These are phyloP conservation scores for Neopestalotiopsis clavispora DNA, from an alignment of 2,329 filamentous ascomycete species.

Conservation along the genomic window DNA sequence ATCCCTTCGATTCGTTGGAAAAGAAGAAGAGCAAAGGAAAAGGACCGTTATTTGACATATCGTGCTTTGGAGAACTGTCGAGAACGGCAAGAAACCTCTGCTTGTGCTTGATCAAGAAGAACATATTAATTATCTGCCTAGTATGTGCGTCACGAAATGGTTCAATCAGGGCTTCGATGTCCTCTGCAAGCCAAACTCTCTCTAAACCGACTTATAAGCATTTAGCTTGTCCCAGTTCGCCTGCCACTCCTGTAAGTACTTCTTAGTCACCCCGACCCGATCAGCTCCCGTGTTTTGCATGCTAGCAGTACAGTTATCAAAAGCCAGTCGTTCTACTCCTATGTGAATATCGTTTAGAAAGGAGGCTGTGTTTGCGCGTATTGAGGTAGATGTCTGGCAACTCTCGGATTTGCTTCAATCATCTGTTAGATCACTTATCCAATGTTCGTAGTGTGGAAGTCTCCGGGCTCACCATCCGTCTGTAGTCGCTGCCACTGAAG, in stretches of 20 bases:
- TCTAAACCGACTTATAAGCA: background rate
- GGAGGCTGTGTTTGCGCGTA: background rate
- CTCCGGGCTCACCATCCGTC: too few relatives aligned
- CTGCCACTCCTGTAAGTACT: background rate
- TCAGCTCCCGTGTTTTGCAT: background rate
- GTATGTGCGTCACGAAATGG: too few relatives aligned
- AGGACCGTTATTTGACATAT: too few relatives aligned
- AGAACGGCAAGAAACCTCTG: too few relatives aligned
- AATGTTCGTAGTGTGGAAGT: background rate
- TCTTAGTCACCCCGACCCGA: background rate
- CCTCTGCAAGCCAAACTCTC: too few relatives aligned
- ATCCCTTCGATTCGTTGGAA: too few relatives aligned
- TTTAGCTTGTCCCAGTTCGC: background rate
- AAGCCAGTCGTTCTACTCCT: background rate
- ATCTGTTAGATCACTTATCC: background rate
- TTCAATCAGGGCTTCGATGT: too few relatives aligned
- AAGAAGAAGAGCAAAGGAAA: too few relatives aligned
- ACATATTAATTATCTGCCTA: too few relatives aligned
- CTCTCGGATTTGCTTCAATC: background rate
- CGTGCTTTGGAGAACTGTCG: too few relatives aligned
- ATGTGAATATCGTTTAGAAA: background rate
- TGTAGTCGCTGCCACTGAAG: too few relatives aligned
- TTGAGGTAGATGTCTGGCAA: background rate
- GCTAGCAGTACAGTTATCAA: background rate
- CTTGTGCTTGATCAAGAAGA: too few relatives aligned